Percentiles rank a stretch among this genome's conserved stretches.
Conservation (phyloP, 768 basidiomycete genomes). For the Dendrothele bispora region DNA sequence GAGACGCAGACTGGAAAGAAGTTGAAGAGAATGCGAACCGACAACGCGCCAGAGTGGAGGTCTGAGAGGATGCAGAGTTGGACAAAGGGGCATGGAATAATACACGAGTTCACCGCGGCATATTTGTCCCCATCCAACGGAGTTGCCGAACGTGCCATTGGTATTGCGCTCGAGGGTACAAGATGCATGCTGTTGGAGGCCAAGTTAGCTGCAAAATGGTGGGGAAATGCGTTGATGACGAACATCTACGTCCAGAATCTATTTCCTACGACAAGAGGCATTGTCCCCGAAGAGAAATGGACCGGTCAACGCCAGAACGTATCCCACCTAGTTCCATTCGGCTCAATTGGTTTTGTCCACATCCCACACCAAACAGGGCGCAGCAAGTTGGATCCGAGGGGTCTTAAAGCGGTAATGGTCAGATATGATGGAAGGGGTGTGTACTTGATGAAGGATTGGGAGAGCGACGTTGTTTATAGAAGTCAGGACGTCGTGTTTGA, state of each 20-base stretch:
- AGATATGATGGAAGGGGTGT: neutral
- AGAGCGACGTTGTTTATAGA: neutral
- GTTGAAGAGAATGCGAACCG: slow-evolving; percentile 9
- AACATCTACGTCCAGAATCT: too few relatives aligned
- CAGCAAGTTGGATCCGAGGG: slow-evolving; percentile 4
- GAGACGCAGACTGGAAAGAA: neutral
- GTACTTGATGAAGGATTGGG: neutral
- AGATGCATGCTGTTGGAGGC: slow-evolving; percentile 6
- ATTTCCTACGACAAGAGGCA: too few relatives aligned
- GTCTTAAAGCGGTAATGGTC: neutral
- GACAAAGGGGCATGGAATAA: slow-evolving; percentile 1
- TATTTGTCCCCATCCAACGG: slow-evolving; percentile 6
- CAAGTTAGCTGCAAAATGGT: slow-evolving; percentile 8
- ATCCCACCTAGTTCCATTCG: slow-evolving; percentile 17
- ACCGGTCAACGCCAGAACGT: slow-evolving; percentile 7
- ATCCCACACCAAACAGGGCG: slow-evolving; percentile 13
- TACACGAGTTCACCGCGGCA: neutral
- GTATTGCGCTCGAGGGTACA: neutral
- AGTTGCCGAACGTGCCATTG: slow-evolving; percentile 4
- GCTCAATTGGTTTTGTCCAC: slow-evolving; percentile 20
- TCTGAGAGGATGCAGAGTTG: slow-evolving; percentile 8
- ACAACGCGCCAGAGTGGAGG: slow-evolving; percentile 22
- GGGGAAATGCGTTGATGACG: slow-evolving; percentile 1
- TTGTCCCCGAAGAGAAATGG: too few relatives aligned
- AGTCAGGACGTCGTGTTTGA: neutral